Percentiles rank a stretch among this genome's conserved stretches.
phyloP scores from a whole-genome alignment of 2,329 filamentous ascomycete species.

The Teratosphaeria zuluensis region DNA sequence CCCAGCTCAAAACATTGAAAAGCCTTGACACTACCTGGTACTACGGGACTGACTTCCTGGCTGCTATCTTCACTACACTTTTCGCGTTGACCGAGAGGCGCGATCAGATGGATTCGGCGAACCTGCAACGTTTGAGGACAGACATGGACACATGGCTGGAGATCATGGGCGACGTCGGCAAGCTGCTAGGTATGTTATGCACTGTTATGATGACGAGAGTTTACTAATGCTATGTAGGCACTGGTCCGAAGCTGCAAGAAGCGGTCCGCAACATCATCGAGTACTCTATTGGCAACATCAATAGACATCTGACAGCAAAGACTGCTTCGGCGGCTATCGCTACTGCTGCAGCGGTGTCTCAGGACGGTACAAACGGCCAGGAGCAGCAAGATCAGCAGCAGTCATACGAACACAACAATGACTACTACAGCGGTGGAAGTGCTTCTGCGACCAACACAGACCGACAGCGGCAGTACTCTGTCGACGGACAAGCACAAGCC shows the following conservation, averaged over 20 bases:
- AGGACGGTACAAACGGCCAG: not conserved
- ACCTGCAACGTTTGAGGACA: constrained; percentile 50
- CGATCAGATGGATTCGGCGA: constrained; percentile 47
- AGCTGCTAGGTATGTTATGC: constrained; percentile 52
- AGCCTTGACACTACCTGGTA: constrained; percentile 73
- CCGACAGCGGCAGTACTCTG: not conserved
- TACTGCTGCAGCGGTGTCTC: not conserved
- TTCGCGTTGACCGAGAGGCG: constrained; percentile 61
- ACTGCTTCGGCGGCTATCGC: constrained; percentile 33
- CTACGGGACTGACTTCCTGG: constrained; percentile 60
- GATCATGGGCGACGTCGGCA: constrained; percentile 57
- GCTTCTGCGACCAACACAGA: not conserved
- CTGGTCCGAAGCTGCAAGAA: constrained; percentile 38
- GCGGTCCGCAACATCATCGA: constrained; percentile 42
- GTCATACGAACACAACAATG: not conserved
- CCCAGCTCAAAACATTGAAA: constrained; percentile 52
- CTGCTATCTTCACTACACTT: constrained; percentile 63
- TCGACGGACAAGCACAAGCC: not conserved
- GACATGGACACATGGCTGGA: constrained; percentile 64
- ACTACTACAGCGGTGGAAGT: not conserved
- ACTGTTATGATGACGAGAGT: not conserved
- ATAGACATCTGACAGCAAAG: constrained; percentile 33
- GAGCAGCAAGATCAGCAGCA: constrained; percentile 1
- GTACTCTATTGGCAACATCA: constrained; percentile 38
- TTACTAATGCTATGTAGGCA: constrained; percentile 14